Evolutionary conservation across 2,329 filamentous ascomycete species (phyloP), one percentile per base, ranked within the genome.

Genomic region (Fragosphaeria purpurea): DNA sequence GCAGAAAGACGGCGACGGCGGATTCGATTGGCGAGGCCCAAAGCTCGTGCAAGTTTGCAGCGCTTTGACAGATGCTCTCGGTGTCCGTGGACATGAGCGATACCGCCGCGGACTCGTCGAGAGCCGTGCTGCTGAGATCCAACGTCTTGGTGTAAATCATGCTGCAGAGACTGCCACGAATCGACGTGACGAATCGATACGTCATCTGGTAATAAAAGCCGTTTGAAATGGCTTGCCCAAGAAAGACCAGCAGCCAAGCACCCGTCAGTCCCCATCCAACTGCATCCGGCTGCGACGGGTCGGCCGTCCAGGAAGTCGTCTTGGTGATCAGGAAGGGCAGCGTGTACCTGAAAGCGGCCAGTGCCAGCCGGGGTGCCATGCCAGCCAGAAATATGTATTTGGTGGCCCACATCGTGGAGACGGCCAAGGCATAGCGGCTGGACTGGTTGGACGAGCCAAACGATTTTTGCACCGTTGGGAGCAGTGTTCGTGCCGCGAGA

Each of bases 131-230:
- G 1, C 54, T 50, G 2, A 58, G 32, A 5, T 54, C 51, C 45
- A 62, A 52, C 1, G 60, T 63, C 38, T 64, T 62, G n/a, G 52
- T 53, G 47, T 65, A 70, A 7, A 69, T 60, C 32, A 62, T 57
- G 3, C 58, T 54, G 10, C 60, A 55, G 4, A 68, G 57, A n/a
- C 56, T 55, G 7, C 60, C 63, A 2, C 65, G 59, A 22, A 48
- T 7, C 35, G 35, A 37, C 7, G 35, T 11, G 35, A 37, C 35
- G 11, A 37, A 37, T 37, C 35, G 45, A 22, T 47, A 47, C 11
- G 35, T 31, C 45, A 40, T 40, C 35, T 47, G 35, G 31, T 32
- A 40, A 30, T 47, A 47, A 8, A 40, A 40, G n/a, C 45, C 45
- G 31, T 33, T 40, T 6, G 22, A 31, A 6, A 47, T 33, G n/a